Percentiles rank a stretch among this genome's conserved stretches.
Conservation (phyloP, 371 early-diverging fungal species). For the Smittium mucronatum region DNA sequence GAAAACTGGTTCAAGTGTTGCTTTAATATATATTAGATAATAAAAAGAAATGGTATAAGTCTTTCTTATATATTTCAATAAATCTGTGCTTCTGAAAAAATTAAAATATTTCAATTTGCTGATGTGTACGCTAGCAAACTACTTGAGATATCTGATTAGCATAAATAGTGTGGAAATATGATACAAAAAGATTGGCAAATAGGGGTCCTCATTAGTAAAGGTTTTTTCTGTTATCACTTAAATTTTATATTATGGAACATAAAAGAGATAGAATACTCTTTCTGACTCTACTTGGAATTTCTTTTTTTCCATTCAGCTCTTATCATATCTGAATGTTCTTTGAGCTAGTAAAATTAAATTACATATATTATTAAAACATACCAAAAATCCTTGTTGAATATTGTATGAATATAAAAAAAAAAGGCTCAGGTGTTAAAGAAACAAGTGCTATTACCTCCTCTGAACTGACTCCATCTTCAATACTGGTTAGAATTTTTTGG, state of each 20-base stretch:
- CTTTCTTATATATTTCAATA: too few species aligned
- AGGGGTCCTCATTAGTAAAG: too few species aligned
- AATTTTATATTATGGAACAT: not conserved
- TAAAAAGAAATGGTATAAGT: too few species aligned
- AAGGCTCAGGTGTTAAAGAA: too few species aligned
- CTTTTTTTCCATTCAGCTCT: not conserved
- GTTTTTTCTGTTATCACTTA: too few species aligned
- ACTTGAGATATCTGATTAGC: not conserved
- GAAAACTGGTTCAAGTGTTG: too few species aligned
- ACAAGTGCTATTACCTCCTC: constrained; percentile 41
- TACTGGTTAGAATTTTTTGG: constrained; percentile 55
- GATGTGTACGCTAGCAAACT: not conserved
- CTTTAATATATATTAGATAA: too few species aligned
- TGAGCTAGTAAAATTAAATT: not conserved
- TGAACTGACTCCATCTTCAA: constrained; percentile 55
- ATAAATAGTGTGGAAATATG: not conserved
- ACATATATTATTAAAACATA: not conserved
- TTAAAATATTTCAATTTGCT: not conserved
- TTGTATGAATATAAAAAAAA: not conserved
- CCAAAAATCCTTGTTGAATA: not conserved
- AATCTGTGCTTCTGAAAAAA: too few species aligned
- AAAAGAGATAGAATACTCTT: not conserved
- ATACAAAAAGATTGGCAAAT: not conserved
- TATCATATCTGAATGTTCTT: not conserved
- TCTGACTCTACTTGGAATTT: not conserved